Percentiles rank a stretch among this genome's conserved stretches.
These are phyloP conservation scores for Candida boleticola DNA, from an alignment of 805 yeast species.

Conservation along the genomic window DNA sequence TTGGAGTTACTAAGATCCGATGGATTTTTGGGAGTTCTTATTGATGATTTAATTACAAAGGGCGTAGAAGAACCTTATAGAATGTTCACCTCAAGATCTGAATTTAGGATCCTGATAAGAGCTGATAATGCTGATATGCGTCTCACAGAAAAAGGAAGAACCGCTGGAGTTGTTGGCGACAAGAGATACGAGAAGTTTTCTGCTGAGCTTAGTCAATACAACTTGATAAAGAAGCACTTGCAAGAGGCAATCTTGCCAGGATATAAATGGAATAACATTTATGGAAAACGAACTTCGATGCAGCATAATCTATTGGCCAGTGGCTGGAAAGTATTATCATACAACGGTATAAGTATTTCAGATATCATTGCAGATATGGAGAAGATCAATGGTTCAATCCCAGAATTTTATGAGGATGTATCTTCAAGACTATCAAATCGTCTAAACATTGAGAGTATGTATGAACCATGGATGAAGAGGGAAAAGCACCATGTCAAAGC, in stretches of 20 bases:
- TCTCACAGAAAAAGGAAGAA: conserved; percentile 66
- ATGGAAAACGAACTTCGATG: conserved; percentile 37
- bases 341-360: conserved; percentile 39
- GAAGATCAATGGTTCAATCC: conserved; percentile 19
- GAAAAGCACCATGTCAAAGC: conserved; percentile 73
- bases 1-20: conserved; percentile 69
- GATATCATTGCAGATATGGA: conserved; percentile 29
- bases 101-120: conserved; percentile 84
- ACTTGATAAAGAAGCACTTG: conserved; percentile 46
- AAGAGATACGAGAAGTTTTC: conserved; percentile 51
- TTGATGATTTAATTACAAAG: conserved; percentile 90
- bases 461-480: conserved; percentile 73
- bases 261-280: conserved; percentile 55
- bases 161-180: conserved; percentile 64
- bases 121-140: conserved; percentile 93
- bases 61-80: conserved; percentile 97
- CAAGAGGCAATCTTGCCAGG: conserved; percentile 48
- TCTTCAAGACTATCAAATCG: conserved; percentile 50
- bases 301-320: conserved; percentile 18
- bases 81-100: conserved; percentile 96
- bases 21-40: conserved; percentile 88
- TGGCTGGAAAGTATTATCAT: conserved; percentile 73
- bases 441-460: conserved; percentile 75
- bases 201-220: conserved; percentile 44
- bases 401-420: conserved; percentile 22